Base-by-base conservation (phyloP, 164 flowering plant species). In the Aristolochia californica region DNA sequence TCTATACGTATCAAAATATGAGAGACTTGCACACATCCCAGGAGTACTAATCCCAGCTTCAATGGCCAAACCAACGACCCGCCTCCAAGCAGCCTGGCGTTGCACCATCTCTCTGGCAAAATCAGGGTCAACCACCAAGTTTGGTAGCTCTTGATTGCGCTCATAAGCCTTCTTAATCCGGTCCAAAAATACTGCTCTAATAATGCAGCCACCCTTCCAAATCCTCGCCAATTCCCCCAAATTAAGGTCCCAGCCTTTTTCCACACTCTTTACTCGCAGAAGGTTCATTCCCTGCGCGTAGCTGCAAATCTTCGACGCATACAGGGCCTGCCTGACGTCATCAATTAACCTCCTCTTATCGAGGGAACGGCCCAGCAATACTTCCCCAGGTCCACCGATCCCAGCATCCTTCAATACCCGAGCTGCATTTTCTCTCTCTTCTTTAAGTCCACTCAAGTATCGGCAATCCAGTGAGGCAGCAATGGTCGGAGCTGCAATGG, bases 21-120 rank as follows among this genome's bases (percentile, higher is more conserved):
- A 62, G 55, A 70, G 57, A 53, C 74, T 70, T 18, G 74, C 74
- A 62, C 70, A 65, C 77, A 74, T 74, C n/a, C 77, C 77, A 3
- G 74, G 74, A 30, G 70, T 72, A 60, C 72, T 74, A 58, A 70
- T 59, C 26, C 77, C 77, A 30, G 70, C 70, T 24, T 65, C 53
- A 52, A 70, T 65, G 0, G 74, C 74, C 69, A 70, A 53, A 15
- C 68, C 68, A 22, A 69, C 68, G 23, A 57, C 66, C 24, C 73
- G 58, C 65, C 69, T 59, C 67, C 71, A 69, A 7, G 68, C 73
- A 0, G 61, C 61, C 21, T 69, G 68, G 40, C 68, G 56, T 58
- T 69, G 65, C 53, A 65, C 73, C 60, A 69, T 69, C 62, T 64
- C 73, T 59, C 45, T 65, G 12, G 68, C 68, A 43, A 69, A 69